Evolutionary conservation across 139 green algal genomes (phyloP).

Genomic region (Chlorella sp.): DNA sequence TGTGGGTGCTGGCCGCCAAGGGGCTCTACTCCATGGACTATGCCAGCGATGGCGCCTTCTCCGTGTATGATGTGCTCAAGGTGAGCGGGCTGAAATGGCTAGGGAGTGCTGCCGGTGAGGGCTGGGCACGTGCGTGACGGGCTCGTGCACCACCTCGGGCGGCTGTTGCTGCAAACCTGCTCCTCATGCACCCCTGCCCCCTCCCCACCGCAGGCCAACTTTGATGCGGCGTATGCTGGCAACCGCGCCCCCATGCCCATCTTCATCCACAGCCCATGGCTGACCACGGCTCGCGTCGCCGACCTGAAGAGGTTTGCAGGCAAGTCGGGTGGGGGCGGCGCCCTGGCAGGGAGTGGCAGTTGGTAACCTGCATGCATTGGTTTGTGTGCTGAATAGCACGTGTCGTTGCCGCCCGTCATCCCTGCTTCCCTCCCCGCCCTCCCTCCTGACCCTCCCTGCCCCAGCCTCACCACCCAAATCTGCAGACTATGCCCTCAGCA

Average conservation of each 20-base stretch:
- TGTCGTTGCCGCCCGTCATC: neutral
- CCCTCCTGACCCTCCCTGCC: neutral
- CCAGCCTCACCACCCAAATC: too few relatives aligned
- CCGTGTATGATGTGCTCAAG: neutral
- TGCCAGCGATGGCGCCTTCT: neutral
- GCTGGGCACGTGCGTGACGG: too few relatives aligned
- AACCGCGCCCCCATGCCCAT: constrained; percentile 28
- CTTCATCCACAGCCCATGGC: constrained; percentile 10
- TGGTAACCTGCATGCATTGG: too few relatives aligned
- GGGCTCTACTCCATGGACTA: constrained; percentile 35
- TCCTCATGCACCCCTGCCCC: too few relatives aligned
- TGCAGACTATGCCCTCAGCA: neutral
- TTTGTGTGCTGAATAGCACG: neutral
- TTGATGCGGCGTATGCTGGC: constrained; percentile 32
- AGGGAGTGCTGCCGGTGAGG: too few relatives aligned
- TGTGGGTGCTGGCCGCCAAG: constrained; percentile 26
- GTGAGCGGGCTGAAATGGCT: too few relatives aligned
- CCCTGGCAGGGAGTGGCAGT: too few relatives aligned
- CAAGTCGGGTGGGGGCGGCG: neutral
- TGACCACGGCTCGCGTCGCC: neutral
- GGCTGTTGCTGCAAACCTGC: too few relatives aligned
- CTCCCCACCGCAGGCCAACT: constrained; percentile 38
- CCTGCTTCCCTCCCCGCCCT: neutral
- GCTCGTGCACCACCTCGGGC: too few relatives aligned
- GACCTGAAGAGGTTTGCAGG: constrained; percentile 19